Evolutionary conservation across 495 filamentous ascomycete species (phyloP).

Genomic region (Ascodesmis nigricans): DNA sequence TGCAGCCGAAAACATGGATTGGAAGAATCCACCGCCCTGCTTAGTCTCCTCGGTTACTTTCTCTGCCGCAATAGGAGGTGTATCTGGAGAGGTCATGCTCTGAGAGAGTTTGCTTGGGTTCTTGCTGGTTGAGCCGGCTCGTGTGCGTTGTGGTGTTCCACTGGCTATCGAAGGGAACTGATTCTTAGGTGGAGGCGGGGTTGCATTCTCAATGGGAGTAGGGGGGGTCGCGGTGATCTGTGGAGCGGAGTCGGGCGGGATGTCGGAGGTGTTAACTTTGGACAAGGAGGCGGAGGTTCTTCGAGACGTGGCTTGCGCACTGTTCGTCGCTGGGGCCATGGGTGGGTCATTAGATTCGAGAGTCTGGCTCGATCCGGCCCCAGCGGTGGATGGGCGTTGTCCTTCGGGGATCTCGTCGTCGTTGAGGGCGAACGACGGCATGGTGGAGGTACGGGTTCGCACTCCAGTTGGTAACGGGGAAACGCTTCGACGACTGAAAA

Average conservation of each 20-base stretch:
- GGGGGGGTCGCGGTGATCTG: constrained; percentile 17
- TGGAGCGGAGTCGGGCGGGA: too few relatives aligned
- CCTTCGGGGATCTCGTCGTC: too few relatives aligned
- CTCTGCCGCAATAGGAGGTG: constrained; percentile 48
- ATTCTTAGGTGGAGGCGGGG: constrained; percentile 18
- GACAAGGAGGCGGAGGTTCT: too few relatives aligned
- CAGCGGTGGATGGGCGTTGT: too few relatives aligned
- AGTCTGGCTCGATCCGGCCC: too few relatives aligned
- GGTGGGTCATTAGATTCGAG: too few relatives aligned
- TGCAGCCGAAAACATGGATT: constrained; percentile 72
- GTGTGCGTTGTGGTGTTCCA: constrained; percentile 37
- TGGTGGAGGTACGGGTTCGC: too few relatives aligned
- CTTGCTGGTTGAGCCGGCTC: constrained; percentile 40
- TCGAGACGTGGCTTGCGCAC: too few relatives aligned
- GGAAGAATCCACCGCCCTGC: constrained; percentile 56
- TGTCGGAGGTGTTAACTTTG: neutral
- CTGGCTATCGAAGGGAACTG: constrained; percentile 20
- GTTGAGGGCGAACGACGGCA: too few relatives aligned
- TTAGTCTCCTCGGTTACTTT: constrained; percentile 21
- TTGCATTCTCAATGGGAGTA: constrained; percentile 25
- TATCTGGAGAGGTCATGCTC: constrained; percentile 46
- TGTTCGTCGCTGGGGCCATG: too few relatives aligned
- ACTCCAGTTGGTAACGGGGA: too few relatives aligned
- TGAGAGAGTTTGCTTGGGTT: constrained; percentile 82
- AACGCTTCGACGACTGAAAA: constrained; percentile 2